Conservation (phyloP, 257 asterid genomes). For the Rauvolfia tetraphylla region DNA sequence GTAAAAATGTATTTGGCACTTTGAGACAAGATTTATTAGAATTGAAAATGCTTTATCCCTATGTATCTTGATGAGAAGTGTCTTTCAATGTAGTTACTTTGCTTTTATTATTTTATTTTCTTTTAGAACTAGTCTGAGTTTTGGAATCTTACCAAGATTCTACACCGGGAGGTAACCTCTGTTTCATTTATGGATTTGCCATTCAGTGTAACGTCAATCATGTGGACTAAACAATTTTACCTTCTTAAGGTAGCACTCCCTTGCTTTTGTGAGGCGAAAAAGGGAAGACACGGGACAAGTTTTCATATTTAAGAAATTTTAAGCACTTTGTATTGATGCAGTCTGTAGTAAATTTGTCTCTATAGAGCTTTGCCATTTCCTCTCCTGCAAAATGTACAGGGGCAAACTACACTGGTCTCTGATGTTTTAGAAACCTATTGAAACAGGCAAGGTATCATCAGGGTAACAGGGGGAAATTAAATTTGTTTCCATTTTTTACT, state of each 20-base stretch:
- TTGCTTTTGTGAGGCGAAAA: not conserved
- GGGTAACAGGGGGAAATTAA: conserved; percentile 45
- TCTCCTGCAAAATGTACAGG: conserved; percentile 62
- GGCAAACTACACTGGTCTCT: conserved; percentile 55
- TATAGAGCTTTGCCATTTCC: conserved; percentile 45
- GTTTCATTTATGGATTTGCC: conserved; percentile 25
- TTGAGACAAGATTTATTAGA: conserved; percentile 34
- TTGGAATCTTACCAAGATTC: conserved; percentile 25
- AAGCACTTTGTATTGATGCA: conserved; percentile 21
- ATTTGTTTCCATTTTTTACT: conserved; percentile 20
- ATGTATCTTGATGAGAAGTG: conserved; percentile 33
- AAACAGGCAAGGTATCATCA: conserved; percentile 64
- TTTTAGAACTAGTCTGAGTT: conserved; percentile 20
- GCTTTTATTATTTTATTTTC: conserved; percentile 15
- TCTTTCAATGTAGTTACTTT: conserved; percentile 23
- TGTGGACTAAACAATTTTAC: conserved; percentile 4
- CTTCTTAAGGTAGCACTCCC: conserved; percentile 4
- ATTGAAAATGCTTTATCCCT: conserved; percentile 33
- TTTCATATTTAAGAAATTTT: conserved; percentile 15
- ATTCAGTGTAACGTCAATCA: conserved; percentile 23
- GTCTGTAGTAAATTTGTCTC: conserved; percentile 38
- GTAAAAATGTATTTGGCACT: conserved; percentile 44
- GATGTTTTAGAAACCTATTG: conserved; percentile 66
- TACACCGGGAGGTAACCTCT: conserved; percentile 29
- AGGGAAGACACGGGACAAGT: not conserved